Evolutionary conservation across 352 stramenopile genomes (phyloP).

Genomic region (Phytophthora ramorum): DNA sequence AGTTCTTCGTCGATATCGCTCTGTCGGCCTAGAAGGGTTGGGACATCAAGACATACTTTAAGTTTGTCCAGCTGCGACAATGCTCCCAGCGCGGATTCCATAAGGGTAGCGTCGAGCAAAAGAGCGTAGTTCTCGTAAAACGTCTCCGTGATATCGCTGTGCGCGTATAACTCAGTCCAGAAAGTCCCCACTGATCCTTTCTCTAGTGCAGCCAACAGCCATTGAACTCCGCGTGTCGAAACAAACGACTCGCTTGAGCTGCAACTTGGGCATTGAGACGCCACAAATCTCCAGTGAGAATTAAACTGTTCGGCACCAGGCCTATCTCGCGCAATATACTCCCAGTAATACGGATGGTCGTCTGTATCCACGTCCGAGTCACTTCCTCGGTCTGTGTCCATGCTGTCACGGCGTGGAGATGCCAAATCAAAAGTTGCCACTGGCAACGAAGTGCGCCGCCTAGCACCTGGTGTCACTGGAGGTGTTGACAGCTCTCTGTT

Average conservation of each 20-base stretch:
- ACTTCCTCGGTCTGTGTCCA: slow-evolving; percentile 22
- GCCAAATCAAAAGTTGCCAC: slow-evolving; percentile 19
- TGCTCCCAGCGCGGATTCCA: slow-evolving; percentile 58
- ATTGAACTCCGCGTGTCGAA: slow-evolving; percentile 78
- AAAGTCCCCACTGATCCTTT: slow-evolving; percentile 63
- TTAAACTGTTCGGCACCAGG: slow-evolving; percentile 57
- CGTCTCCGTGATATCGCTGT: slow-evolving; percentile 45
- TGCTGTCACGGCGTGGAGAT: slow-evolving; percentile 28
- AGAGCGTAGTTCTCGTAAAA: slow-evolving; percentile 69
- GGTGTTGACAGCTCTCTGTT: slow-evolving; percentile 29
- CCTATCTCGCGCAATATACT: slow-evolving; percentile 67
- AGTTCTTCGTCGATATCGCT: slow-evolving; percentile 59
- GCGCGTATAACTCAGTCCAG: slow-evolving; percentile 57
- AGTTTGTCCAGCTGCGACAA: slow-evolving; percentile 63
- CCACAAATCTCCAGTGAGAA: slow-evolving; percentile 69
- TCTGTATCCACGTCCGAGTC: slow-evolving; percentile 29
- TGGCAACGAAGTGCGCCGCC: slow-evolving; percentile 23
- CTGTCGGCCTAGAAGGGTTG: slow-evolving; percentile 46
- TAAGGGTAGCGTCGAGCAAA: slow-evolving; percentile 45
- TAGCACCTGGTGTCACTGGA: slow-evolving; percentile 29
- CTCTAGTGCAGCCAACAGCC: slow-evolving; percentile 71
- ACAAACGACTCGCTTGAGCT: slow-evolving; percentile 64
- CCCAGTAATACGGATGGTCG: slow-evolving; percentile 71
- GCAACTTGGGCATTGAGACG: slow-evolving; percentile 55
- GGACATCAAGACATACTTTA: slow-evolving; percentile 60